These are phyloP conservation scores for Tubosaeta sp. DNA, from an alignment of 768 basidiomycete species.

Conservation along the genomic window DNA sequence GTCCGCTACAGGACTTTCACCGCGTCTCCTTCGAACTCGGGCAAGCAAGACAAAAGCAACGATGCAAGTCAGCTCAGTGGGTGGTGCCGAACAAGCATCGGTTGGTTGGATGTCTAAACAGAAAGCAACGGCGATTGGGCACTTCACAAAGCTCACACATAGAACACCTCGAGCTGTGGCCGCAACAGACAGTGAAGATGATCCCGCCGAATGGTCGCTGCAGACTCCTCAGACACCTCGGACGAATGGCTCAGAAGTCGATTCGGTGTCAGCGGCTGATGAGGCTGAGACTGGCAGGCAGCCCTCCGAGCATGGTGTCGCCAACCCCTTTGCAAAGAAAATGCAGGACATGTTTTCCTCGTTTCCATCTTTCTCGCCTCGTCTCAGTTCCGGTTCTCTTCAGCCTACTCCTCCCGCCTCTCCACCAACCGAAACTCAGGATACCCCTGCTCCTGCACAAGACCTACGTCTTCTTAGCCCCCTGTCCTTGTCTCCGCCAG, in stretches of 20 bases:
- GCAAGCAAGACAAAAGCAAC: constrained; percentile 18
- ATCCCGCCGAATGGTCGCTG: constrained; percentile 6
- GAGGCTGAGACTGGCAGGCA: constrained; percentile 9
- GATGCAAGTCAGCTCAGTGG: constrained; percentile 7
- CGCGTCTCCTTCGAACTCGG: constrained; percentile 15
- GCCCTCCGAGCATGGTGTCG: constrained; percentile 31
- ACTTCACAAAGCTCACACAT: constrained; percentile 16
- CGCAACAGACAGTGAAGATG: constrained; percentile 1
- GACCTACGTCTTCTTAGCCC: constrained; percentile 43
- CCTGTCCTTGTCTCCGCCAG: constrained; percentile 50
- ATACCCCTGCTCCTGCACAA: constrained; percentile 18
- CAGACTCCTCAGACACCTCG: constrained; percentile 1
- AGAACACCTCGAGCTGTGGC: constrained; percentile 3
- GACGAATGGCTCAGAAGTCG: constrained; percentile 2
- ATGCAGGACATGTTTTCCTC: constrained; percentile 51
- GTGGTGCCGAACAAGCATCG: constrained; percentile 8
- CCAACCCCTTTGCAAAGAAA: constrained; percentile 41
- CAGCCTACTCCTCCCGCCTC: constrained; percentile 11
- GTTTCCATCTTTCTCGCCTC: constrained; percentile 32
- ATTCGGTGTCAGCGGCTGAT: constrained; percentile 5
- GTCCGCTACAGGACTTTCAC: constrained; percentile 2
- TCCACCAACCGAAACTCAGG: constrained; percentile 7
- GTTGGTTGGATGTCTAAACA: constrained; percentile 13
- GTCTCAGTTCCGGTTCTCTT: constrained; percentile 14
- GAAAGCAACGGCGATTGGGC: constrained; percentile 11